phyloP scores from a whole-genome alignment of 1,139 yeast genomes.

The Ogataea hybrid region DNA sequence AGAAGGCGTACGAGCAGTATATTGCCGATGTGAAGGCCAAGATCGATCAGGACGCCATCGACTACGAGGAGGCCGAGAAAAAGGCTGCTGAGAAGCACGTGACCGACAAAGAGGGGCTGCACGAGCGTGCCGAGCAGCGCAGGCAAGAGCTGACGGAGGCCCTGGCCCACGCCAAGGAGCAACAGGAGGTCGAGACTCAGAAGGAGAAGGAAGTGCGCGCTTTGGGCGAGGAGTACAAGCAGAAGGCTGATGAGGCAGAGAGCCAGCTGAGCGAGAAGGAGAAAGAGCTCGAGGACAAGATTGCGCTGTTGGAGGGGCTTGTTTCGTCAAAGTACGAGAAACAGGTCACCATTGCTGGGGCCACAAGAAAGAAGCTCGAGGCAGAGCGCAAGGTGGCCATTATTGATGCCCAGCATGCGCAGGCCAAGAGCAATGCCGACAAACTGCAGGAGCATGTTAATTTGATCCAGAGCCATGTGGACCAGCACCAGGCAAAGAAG shows the following conservation, averaged over 20 bases:
- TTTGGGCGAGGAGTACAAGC: conserved; percentile 40
- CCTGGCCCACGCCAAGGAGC: conserved; percentile 45
- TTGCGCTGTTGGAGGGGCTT: conserved; percentile 36
- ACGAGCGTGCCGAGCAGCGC: conserved; percentile 46
- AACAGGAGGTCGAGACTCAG: conserved; percentile 46
- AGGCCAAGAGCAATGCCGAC: conserved; percentile 41
- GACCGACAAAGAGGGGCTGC: conserved; percentile 44
- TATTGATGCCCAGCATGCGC: conserved; percentile 36
- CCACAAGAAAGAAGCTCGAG: conserved; percentile 41
- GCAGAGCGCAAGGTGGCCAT: conserved; percentile 38
- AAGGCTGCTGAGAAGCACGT: conserved; percentile 48
- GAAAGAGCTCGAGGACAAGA: conserved; percentile 33
- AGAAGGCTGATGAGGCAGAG: conserved; percentile 48
- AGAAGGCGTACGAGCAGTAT: conserved; percentile 38
- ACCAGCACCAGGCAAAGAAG: conserved; percentile 46
- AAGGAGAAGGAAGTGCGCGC: conserved; percentile 46
- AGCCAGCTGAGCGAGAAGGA: conserved; percentile 41
- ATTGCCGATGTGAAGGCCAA: conserved; percentile 41
- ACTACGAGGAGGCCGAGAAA: conserved; percentile 45
- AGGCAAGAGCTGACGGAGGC: conserved; percentile 49
- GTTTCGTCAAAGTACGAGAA: conserved; percentile 42
- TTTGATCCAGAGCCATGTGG: conserved; percentile 41
- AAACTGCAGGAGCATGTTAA: conserved; percentile 45
- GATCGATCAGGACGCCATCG: conserved; percentile 46
- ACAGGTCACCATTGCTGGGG: conserved; percentile 37